Conservation (phyloP, 208 protist genomes). For the Entamoeba invadens region DNA sequence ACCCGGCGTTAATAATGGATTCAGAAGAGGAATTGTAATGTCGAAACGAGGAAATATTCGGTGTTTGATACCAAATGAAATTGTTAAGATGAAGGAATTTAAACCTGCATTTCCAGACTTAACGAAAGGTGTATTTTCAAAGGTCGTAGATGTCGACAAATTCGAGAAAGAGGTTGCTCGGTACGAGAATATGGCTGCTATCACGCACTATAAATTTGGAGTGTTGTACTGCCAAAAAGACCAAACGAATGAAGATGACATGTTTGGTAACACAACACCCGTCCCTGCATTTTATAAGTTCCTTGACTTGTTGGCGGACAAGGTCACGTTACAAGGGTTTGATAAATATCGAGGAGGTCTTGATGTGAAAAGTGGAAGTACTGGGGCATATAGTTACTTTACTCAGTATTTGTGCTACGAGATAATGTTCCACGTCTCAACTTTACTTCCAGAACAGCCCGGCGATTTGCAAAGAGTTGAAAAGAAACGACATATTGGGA, state of each 20-base stretch:
- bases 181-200: background rate
- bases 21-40: background rate
- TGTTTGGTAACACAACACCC: background rate
- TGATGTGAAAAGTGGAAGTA: background rate
- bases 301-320: background rate
- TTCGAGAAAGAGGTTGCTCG: background rate
- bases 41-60: background rate
- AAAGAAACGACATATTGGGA: background rate
- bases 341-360: background rate
- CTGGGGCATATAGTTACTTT: background rate
- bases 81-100: background rate
- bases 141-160: background rate
- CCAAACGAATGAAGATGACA: background rate
- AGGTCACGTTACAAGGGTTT: background rate
- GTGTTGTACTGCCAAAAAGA: background rate
- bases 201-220: slow-evolving; percentile 5
- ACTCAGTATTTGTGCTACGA: background rate
- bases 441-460: background rate
- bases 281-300: background rate
- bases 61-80: background rate
- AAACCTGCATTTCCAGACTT: background rate
- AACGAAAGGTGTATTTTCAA: background rate
- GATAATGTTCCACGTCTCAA: slow-evolving; percentile 9
- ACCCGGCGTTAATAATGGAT: background rate
- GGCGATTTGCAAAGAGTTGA: background rate